Conservation (phyloP, 805 yeast species). For the Millerozyma acaciae region DNA sequence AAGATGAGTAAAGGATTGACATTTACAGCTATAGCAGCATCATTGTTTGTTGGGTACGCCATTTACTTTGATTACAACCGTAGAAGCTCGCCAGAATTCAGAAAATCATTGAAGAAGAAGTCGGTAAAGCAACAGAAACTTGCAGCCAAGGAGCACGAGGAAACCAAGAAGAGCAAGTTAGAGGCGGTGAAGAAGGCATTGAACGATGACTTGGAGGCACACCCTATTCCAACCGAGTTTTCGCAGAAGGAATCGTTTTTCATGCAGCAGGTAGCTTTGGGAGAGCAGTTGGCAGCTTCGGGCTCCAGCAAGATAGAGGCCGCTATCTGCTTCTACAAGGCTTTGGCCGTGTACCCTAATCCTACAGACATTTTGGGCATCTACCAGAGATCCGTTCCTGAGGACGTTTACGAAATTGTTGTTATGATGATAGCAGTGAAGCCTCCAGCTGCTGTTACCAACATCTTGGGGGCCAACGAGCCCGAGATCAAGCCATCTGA, state of each 20-base stretch:
- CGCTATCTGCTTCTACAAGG: slow-evolving; percentile 90
- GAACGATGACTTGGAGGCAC: slow-evolving; percentile 56
- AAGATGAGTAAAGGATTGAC: slow-evolving; percentile 29
- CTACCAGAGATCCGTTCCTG: slow-evolving; percentile 85
- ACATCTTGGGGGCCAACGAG: slow-evolving; percentile 46
- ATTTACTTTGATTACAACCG: slow-evolving; percentile 90
- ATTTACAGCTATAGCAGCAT: slow-evolving; percentile 43
- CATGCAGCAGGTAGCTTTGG: slow-evolving; percentile 76
- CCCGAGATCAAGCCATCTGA: slow-evolving; percentile 23
- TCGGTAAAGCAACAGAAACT: slow-evolving; percentile 58
- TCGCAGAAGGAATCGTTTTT: slow-evolving; percentile 72
- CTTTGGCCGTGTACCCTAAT: slow-evolving; percentile 87
- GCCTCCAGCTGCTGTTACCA: slow-evolving; percentile 79
- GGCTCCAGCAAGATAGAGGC: slow-evolving; percentile 74
- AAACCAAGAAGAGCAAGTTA: slow-evolving; percentile 57
- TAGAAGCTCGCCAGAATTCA: slow-evolving; percentile 76
- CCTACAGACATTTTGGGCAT: slow-evolving; percentile 89
- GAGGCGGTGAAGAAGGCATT: slow-evolving; percentile 60
- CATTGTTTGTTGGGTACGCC: slow-evolving; percentile 64
- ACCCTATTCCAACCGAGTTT: slow-evolving; percentile 73
- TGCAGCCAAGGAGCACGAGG: slow-evolving; percentile 51
- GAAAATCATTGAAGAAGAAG: slow-evolving; percentile 66
- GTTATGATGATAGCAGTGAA: slow-evolving; percentile 86
- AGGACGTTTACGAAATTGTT: slow-evolving; percentile 74
- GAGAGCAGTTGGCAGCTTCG: slow-evolving; percentile 71